phyloP scores from a whole-genome alignment of 2,329 filamentous ascomycete genomes.

The Zasmidium cellare region DNA sequence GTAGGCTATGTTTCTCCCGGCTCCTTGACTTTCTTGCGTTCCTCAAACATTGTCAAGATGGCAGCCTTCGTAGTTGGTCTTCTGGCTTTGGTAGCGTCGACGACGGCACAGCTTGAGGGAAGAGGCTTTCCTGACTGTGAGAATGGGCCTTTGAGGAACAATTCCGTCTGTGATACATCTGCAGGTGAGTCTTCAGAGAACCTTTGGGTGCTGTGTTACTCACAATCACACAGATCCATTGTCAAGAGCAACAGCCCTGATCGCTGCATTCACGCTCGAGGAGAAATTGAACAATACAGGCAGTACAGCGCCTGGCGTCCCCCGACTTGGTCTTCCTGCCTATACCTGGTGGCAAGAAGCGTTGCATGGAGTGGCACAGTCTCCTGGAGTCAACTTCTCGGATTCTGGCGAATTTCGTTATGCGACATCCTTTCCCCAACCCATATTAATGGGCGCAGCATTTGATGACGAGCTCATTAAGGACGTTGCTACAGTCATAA shows the following conservation, averaged over 20 bases:
- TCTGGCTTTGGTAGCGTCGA: constrained; percentile 10
- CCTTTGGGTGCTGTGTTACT: constrained; percentile 59
- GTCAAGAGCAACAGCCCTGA: constrained; percentile 45
- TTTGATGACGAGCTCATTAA: constrained; percentile 64
- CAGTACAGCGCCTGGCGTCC: constrained; percentile 51
- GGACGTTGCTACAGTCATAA: constrained; percentile 56
- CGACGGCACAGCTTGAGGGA: constrained; percentile 17
- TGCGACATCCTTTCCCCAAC: constrained; percentile 66
- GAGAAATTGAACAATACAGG: constrained; percentile 59
- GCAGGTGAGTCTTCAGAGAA: constrained; percentile 9
- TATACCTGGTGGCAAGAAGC: constrained; percentile 66
- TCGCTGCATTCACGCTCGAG: constrained; percentile 49
- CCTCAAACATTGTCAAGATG: not conserved
- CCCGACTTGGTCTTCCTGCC: constrained; percentile 56
- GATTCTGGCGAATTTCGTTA: constrained; percentile 55
- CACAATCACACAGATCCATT: constrained; percentile 20
- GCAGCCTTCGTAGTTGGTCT: constrained; percentile 5
- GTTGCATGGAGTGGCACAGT: constrained; percentile 60
- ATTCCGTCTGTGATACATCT: constrained; percentile 53
- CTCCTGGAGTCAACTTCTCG: constrained; percentile 58
- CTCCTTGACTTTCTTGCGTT: not conserved
- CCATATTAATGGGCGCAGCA: constrained; percentile 62
- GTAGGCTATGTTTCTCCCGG: not conserved
- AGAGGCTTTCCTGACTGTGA: constrained; percentile 50
- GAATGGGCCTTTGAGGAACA: constrained; percentile 52